Evolutionary conservation across 2,329 filamentous ascomycete species (phyloP), one percentile per base, ranked within the genome.

Genomic region (Botrytis paeoniae): DNA sequence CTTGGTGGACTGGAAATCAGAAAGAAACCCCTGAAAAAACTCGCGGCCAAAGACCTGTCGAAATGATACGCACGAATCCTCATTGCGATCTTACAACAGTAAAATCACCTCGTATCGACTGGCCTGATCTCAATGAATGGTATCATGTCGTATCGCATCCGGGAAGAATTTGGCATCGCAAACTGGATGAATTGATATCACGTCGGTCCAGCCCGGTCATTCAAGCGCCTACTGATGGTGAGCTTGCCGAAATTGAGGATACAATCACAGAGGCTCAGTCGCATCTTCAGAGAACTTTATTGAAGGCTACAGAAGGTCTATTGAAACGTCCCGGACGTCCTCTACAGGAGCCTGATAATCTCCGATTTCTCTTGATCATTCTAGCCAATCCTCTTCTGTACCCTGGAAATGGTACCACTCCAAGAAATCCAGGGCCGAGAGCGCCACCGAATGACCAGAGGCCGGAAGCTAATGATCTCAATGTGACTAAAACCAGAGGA

Each of bases 261-360:
- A 83, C 87, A 65, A 80, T 90, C 45, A 78, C 80, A 41, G 87
- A 89, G 75, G 93, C 91, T 2, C 91, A 93, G 78, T 85, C 89
- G 39, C 92, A 95, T 80, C 82, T 90, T 22, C 91, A 93, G 74
- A 86, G 90, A 72, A 86, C 89, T 1, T 82, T 97, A 12, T 84
- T 97, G 37, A 97, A 95, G 81, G 90, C 91, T 16, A 92, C 89
- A 0, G 95, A 97, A 80, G 90, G 88, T 77, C 82, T 97, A 12
- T 84, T 97, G 32, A 97, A 95, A 81, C 88, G 94, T 29, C 94
- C 95, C 0, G 90, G 93, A 1, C 88, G 91, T 45, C 88, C 88
- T 9, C 81, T 97, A 69, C 87, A 85, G 65, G 88, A 89, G 39
- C 89, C 92, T 0, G 88, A 91, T 74, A 90, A 97, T 77, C 84